These are phyloP conservation scores for Hymenoscyphus repandus DNA, from an alignment of 2,329 filamentous ascomycete genomes.

Conservation along the genomic window DNA sequence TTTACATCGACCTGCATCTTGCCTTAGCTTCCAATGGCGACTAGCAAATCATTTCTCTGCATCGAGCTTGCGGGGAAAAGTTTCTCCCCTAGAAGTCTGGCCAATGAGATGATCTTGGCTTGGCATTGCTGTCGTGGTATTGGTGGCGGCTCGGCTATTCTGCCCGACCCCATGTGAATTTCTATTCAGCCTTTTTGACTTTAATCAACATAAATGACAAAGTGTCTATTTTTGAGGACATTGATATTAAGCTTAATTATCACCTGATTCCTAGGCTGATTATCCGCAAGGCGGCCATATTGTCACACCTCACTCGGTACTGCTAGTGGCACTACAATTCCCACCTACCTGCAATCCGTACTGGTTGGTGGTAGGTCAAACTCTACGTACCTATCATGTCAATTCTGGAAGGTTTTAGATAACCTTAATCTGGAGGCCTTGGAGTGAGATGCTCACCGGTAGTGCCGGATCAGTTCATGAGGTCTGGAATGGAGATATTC, in stretches of 20 bases:
- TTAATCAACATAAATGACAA: slow-evolving; percentile 13
- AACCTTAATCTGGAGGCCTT: slow-evolving; percentile 8
- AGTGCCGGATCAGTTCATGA: no score
- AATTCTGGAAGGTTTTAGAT: not conserved
- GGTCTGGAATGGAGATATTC: no score
- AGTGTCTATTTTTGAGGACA: slow-evolving; percentile 13
- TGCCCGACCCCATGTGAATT: slow-evolving; percentile 2
- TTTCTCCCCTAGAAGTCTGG: not conserved
- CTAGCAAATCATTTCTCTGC: not conserved
- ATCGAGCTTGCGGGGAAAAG: not conserved
- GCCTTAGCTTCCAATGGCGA: not conserved
- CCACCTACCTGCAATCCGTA: not conserved
- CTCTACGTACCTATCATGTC: no score
- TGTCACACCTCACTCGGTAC: slow-evolving; percentile 1
- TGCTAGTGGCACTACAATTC: not conserved
- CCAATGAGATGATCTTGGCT: slow-evolving; percentile 1
- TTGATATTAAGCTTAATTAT: slow-evolving; percentile 11
- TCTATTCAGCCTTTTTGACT: slow-evolving; percentile 17
- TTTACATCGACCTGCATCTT: not conserved
- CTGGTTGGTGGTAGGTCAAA: not conserved
- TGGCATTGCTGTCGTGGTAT: slow-evolving; percentile 1
- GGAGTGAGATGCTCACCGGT: not conserved
- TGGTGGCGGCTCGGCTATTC: slow-evolving; percentile 8
- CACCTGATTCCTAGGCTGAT: slow-evolving; percentile 6
- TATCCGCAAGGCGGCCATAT: slow-evolving; percentile 11